These are phyloP conservation scores for Sorghum bicolor DNA, from an alignment of 176 grass and related monocot genomes.

Conservation along the genomic window Sorghum_bicolor_NCBIv3 NC_012873.2:64482001-64482500, in stretches of 20 bases:
- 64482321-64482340: not conserved
- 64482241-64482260: constrained; percentile 9
- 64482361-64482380: not conserved
- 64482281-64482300: constrained; percentile 8
- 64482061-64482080: not conserved
- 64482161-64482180: not conserved
- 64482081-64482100: not conserved
- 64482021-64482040: not conserved
- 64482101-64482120: not conserved
- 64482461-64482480: not conserved
- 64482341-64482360: not conserved
- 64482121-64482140: constrained; percentile 3
- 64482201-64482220: constrained; percentile 6
- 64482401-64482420: not conserved
- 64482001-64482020: not conserved
- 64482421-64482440: not conserved
- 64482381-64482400: not conserved
- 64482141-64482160: constrained; percentile 14
- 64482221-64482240: not conserved
- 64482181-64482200: not conserved
- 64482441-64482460: not conserved
- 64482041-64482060: not conserved
- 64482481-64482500: not conserved
- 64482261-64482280: not conserved
- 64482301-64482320: not conserved